Percentiles rank a stretch among this genome's conserved stretches.
phyloP scores from a whole-genome alignment of 192 early-diverging fungal species.

The Coemansia javaensis region DNA sequence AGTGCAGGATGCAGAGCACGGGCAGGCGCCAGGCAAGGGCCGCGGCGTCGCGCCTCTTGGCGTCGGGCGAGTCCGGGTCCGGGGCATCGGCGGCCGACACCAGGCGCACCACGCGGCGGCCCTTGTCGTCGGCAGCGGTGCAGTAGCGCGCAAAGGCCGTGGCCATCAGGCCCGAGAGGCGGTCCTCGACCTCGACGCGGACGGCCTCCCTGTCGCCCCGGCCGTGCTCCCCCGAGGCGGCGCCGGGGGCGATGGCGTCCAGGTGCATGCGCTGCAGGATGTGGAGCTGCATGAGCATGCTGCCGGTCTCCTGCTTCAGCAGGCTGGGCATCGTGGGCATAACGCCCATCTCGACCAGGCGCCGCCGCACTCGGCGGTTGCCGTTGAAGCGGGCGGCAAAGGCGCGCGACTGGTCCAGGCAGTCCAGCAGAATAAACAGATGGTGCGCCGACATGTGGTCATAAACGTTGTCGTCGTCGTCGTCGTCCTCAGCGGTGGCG shows the following conservation, averaged over 20 bases:
- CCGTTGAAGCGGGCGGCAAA: slow-evolving; percentile 81
- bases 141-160: slow-evolving; percentile 27
- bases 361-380: slow-evolving; percentile 70
- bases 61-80: slow-evolving; percentile 6
- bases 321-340: slow-evolving; percentile 88
- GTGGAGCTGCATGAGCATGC: slow-evolving; percentile 59
- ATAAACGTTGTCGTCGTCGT: slow-evolving; percentile 27
- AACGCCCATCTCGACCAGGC: slow-evolving; percentile 74
- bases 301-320: slow-evolving; percentile 83
- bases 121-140: neutral
- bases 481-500: slow-evolving; percentile 4
- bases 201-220: slow-evolving; percentile 52
- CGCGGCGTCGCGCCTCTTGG: slow-evolving; percentile 16
- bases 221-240: neutral
- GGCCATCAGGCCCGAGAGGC: slow-evolving; percentile 54
- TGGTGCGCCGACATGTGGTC: slow-evolving; percentile 51
- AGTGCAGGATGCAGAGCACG: slow-evolving; percentile 5
- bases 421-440: slow-evolving; percentile 73
- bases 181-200: slow-evolving; percentile 58
- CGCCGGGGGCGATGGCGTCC: slow-evolving; percentile 26
- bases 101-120: neutral
- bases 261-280: slow-evolving; percentile 75
- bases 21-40: slow-evolving; percentile 22
- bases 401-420: slow-evolving; percentile 69
- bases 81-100: neutral